These are phyloP conservation scores for Aechmea fasciata DNA, from an alignment of 176 grass and related monocot species.

Conservation along the genomic window DNA sequence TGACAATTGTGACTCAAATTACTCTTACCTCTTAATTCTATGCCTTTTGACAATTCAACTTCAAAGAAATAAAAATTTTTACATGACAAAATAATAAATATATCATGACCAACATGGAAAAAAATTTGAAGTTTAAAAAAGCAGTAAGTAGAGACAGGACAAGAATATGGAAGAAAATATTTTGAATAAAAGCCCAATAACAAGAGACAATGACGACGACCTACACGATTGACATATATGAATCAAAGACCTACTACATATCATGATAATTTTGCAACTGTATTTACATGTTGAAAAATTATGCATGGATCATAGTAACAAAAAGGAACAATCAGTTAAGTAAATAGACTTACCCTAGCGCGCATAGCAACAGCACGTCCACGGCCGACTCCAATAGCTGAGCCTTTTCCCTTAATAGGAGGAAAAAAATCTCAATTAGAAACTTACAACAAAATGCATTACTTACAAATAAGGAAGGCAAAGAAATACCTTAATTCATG, in stretches of 20 bases:
- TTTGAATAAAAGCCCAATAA: background rate
- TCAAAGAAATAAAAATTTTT: conserved; percentile 1
- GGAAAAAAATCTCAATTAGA: no score
- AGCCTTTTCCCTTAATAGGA: conserved; percentile 76
- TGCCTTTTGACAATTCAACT: background rate
- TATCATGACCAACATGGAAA: no score
- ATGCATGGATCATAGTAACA: background rate
- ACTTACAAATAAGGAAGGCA: background rate
- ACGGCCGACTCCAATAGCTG: conserved; percentile 56
- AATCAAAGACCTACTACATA: background rate
- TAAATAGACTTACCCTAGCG: conserved; percentile 37
- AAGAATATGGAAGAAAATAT: background rate
- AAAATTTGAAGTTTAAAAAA: no score
- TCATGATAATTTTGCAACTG: background rate
- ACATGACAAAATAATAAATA: background rate
- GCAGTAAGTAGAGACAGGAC: background rate
- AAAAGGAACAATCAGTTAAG: background rate
- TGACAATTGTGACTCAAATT: no score
- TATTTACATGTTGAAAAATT: no score
- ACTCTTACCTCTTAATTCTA: no score
- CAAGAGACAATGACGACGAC: background rate
- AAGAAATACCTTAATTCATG: conserved; percentile 33
- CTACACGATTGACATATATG: background rate
- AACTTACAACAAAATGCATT: no score
- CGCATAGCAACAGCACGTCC: conserved; percentile 58